Conservation (phyloP, 805 yeast genomes). For the Wickerhamiella vanderwaltii region DNA sequence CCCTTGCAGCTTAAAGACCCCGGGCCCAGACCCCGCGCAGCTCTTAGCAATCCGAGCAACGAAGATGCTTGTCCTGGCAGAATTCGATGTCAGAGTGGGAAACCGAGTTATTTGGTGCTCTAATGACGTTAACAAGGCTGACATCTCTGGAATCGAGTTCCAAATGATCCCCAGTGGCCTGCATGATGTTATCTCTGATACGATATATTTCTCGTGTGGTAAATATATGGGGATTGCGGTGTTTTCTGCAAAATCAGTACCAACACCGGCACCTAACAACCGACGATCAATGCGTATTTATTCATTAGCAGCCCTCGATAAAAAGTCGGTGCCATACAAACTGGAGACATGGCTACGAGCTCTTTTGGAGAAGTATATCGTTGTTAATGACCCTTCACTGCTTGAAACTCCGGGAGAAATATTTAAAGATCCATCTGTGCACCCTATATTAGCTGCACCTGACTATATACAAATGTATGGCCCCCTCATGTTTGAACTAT, state of each 20-base stretch:
- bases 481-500: conserved; percentile 50
- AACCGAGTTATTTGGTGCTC: conserved; percentile 37
- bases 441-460: conserved; percentile 31
- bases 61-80: conserved; percentile 36
- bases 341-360: conserved; percentile 17
- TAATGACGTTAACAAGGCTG: conserved; percentile 14
- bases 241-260: conserved; percentile 6
- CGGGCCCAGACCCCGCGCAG: too few species aligned
- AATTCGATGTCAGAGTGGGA: conserved; percentile 43
- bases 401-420: conserved; percentile 8
- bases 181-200: conserved; percentile 41
- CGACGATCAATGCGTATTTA: conserved; percentile 16
- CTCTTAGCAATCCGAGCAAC: too few species aligned
- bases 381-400: conserved; percentile 10
- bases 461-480: conserved; percentile 42
- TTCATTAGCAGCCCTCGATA: conserved; percentile 18
- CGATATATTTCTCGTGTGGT: conserved; percentile 36
- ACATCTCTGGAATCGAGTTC: conserved; percentile 42
- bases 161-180: conserved; percentile 60
- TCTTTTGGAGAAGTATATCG: conserved; percentile 16
- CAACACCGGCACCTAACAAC: conserved; percentile 12
- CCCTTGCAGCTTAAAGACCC: too few species aligned
- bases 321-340: conserved; percentile 17
- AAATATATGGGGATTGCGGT: conserved; percentile 19
- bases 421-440: conserved; percentile 18